These are phyloP conservation scores for Neoboletus magnificus DNA, from an alignment of 768 basidiomycete species.

Conservation along the genomic window DNA sequence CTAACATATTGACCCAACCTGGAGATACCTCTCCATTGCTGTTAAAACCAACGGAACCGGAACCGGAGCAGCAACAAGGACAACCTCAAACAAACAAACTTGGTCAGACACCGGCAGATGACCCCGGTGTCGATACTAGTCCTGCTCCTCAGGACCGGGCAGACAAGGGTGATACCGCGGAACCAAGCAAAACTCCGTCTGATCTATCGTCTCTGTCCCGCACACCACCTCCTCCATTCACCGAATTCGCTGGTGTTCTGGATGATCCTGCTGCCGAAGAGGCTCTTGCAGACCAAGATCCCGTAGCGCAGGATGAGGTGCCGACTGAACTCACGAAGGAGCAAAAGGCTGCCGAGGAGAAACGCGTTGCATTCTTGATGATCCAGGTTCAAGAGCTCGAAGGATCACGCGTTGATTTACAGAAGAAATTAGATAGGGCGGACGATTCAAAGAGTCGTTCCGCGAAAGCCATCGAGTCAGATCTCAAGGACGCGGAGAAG, in stretches of 20 bases:
- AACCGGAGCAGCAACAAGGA: background rate
- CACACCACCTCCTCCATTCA: constrained; percentile 30
- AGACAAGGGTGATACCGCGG: background rate
- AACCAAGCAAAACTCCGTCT: background rate
- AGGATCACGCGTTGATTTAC: background rate
- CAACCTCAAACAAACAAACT: background rate
- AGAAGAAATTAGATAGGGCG: background rate
- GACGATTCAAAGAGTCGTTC: background rate
- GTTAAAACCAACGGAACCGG: background rate
- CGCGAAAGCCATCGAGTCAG: constrained; percentile 9
- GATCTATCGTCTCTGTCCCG: constrained; percentile 7
- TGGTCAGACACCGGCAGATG: constrained; percentile 1
- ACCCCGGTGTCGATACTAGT: constrained; percentile 11
- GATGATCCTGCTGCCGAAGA: constrained; percentile 4
- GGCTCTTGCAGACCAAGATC: constrained; percentile 5
- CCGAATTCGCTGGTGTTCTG: constrained; percentile 13
- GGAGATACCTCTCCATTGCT: constrained; percentile 7
- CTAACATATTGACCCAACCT: constrained; percentile 10
- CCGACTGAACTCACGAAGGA: constrained; percentile 18
- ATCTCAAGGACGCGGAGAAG: constrained; percentile 17
- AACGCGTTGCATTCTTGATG: constrained; percentile 19
- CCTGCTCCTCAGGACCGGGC: background rate
- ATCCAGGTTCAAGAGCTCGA: constrained; percentile 18
- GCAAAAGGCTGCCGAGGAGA: constrained; percentile 22
- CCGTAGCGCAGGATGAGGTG: constrained; percentile 16